These are phyloP conservation scores for Filosporella fistucella DNA, from an alignment of 495 filamentous ascomycete genomes.

Conservation along the genomic window DNA sequence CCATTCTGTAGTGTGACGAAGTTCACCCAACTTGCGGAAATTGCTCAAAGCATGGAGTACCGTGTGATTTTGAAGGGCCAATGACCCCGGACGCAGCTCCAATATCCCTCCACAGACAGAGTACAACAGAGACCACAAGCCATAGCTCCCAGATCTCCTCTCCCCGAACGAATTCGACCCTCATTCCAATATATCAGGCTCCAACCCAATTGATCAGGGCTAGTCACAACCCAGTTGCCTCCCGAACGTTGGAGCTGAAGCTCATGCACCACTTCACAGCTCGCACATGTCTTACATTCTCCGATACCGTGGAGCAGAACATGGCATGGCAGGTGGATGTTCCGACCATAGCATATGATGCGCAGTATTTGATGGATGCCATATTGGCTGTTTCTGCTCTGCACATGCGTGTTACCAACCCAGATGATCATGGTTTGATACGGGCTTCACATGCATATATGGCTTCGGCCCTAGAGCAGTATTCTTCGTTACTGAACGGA, in stretches of 20 bases:
- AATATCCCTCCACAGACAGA: conserved; percentile 2
- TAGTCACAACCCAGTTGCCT: conserved; percentile 25
- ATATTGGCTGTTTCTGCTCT: conserved; percentile 53
- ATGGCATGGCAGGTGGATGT: conserved; percentile 50
- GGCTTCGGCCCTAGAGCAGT: conserved; percentile 50
- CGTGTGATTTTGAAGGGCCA: conserved; percentile 52
- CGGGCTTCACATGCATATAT: conserved; percentile 53
- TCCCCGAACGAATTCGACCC: conserved; percentile 19
- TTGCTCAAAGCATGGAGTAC: conserved; percentile 58
- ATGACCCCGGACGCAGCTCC: conserved; percentile 26
- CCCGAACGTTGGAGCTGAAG: conserved; percentile 45
- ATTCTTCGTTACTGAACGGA: conserved; percentile 40
- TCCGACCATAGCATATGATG: conserved; percentile 48
- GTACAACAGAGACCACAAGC: conserved; percentile 17
- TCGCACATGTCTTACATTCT: conserved; percentile 46
- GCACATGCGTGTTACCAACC: conserved; percentile 42
- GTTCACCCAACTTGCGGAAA: conserved; percentile 57
- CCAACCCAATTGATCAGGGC: conserved; percentile 27
- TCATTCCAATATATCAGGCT: conserved; percentile 31
- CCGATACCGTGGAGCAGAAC: conserved; percentile 35
- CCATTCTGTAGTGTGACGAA: conserved; percentile 51
- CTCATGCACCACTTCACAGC: conserved; percentile 53
- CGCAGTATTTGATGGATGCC: conserved; percentile 48
- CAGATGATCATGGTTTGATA: conserved; percentile 45
- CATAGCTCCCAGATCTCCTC: conserved; percentile 23